phyloP scores from a whole-genome alignment of 257 asterid genomes.

The Rubia yunnanensis region DNA sequence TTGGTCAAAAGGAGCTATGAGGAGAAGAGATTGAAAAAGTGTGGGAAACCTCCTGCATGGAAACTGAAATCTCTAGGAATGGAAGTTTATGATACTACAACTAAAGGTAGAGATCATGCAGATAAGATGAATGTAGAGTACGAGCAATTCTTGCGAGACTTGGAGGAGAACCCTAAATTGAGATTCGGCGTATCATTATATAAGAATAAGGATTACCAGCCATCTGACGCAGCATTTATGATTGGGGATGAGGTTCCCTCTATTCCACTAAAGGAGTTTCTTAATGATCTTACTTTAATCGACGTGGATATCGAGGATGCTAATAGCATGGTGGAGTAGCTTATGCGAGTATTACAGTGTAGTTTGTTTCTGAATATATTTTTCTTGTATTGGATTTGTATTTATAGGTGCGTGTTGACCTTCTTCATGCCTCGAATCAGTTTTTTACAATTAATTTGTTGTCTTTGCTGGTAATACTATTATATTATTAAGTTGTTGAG shows the following conservation, averaged over 20 bases:
- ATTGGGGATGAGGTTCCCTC: slow-evolving; percentile 23
- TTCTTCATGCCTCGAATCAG: no score
- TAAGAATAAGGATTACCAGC: slow-evolving; percentile 24
- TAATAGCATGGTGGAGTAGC: slow-evolving; percentile 19
- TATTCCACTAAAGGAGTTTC: slow-evolving; percentile 26
- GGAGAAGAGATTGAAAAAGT: slow-evolving; percentile 20
- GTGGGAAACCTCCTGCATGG: slow-evolving; percentile 26
- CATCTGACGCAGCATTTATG: slow-evolving; percentile 24
- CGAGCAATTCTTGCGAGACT: slow-evolving; percentile 28
- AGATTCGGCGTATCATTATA: slow-evolving; percentile 20
- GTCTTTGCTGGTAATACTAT: no score
- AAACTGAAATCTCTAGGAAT: slow-evolving; percentile 24
- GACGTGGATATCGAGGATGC: slow-evolving; percentile 17
- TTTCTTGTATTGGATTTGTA: not conserved
- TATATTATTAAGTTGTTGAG: no score
- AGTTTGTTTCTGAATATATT: not conserved
- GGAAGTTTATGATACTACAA: slow-evolving; percentile 24
- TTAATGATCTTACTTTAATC: slow-evolving; percentile 25
- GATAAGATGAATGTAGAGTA: slow-evolving; percentile 21
- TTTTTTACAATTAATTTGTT: no score
- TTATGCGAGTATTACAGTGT: not conserved
- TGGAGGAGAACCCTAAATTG: slow-evolving; percentile 33
- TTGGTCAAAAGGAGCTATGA: slow-evolving; percentile 25
- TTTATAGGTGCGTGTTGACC: not conserved
- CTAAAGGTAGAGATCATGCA: slow-evolving; percentile 25